Evolutionary conservation across 768 basidiomycete genomes (phyloP).

Genomic region (Gymnopilus dilepis): DNA sequence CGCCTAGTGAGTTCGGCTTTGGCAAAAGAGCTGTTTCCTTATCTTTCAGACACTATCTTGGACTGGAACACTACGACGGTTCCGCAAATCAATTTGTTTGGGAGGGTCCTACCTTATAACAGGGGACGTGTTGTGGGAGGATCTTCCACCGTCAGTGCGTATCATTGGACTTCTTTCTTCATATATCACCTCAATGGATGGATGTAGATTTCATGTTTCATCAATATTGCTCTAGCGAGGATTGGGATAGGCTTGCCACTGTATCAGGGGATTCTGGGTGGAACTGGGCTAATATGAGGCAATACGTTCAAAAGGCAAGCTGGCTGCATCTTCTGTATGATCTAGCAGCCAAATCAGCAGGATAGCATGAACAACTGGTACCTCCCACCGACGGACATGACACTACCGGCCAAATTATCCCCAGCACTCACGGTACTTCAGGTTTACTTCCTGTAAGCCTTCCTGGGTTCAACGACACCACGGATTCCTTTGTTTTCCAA

Average conservation of each 20-base stretch:
- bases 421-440: constrained; percentile 30
- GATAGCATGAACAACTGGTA: constrained; percentile 36
- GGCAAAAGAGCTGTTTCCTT: not conserved
- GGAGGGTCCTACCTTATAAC: constrained; percentile 33
- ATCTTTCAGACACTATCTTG: constrained; percentile 10
- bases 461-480: constrained; percentile 27
- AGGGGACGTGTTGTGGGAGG: constrained; percentile 40
- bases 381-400: constrained; percentile 34
- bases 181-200: not conserved
- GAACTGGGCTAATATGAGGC: too few species aligned
- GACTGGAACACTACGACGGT: constrained; percentile 34
- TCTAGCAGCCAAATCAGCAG: not conserved
- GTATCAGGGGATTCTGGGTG: too few species aligned
- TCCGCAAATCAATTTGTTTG: constrained; percentile 31
- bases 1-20: constrained; percentile 12
- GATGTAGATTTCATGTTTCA: constrained; percentile 30
- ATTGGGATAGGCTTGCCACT: too few species aligned
- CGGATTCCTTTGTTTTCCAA: constrained; percentile 31
- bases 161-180: not conserved
- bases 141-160: constrained; percentile 23
- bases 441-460: constrained; percentile 33
- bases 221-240: too few species aligned
- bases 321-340: not conserved
- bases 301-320: constrained; percentile 30
- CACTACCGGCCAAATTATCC: constrained; percentile 35